phyloP scores from a whole-genome alignment of 1,284 basidiomycete species.

The Volvariella volvacea region DNA sequence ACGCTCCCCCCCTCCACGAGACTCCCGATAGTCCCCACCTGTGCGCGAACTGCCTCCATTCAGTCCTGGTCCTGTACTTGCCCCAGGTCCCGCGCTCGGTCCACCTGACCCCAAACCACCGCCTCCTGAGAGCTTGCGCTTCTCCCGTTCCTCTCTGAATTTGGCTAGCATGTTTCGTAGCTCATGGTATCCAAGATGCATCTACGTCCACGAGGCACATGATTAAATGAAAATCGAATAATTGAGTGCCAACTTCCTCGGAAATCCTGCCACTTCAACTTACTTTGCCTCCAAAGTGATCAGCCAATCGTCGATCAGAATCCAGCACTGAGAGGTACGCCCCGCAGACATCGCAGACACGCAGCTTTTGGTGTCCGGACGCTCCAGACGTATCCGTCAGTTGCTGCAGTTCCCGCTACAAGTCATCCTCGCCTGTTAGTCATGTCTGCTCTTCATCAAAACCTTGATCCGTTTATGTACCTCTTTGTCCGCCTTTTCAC shows the following conservation, averaged over 20 bases:
- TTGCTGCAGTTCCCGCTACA: slow-evolving; percentile 87
- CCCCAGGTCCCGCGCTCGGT: slow-evolving; percentile 18
- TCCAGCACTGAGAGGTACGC: slow-evolving; percentile 97
- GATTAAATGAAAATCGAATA: slow-evolving; percentile 12
- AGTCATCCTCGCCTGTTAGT: slow-evolving; percentile 16
- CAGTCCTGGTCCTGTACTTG: slow-evolving; percentile 25
- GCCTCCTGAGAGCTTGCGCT: slow-evolving; percentile 60
- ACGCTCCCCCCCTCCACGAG: slow-evolving; percentile 34
- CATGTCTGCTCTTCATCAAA: not conserved
- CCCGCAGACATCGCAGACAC: slow-evolving; percentile 99
- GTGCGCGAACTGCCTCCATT: slow-evolving; percentile 50
- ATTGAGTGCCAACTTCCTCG: no score
- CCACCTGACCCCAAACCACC: slow-evolving; percentile 31
- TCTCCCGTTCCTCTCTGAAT: slow-evolving; percentile 84
- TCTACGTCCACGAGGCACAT: slow-evolving; percentile 41
- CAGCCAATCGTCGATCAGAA: slow-evolving; percentile 96
- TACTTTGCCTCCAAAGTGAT: slow-evolving; percentile 99
- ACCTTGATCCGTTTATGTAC: slow-evolving; percentile 31
- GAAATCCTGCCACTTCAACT: slow-evolving; percentile 18
- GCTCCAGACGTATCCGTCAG: slow-evolving; percentile 98
- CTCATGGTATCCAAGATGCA: slow-evolving; percentile 99
- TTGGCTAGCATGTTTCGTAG: slow-evolving; percentile 88
- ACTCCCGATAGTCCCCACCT: slow-evolving; percentile 50
- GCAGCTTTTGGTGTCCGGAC: slow-evolving; percentile 97
- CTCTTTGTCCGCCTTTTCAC: slow-evolving; percentile 95